phyloP scores from a whole-genome alignment of 2,329 filamentous ascomycete species.

The Cephalotrichum gorgonifer region DNA sequence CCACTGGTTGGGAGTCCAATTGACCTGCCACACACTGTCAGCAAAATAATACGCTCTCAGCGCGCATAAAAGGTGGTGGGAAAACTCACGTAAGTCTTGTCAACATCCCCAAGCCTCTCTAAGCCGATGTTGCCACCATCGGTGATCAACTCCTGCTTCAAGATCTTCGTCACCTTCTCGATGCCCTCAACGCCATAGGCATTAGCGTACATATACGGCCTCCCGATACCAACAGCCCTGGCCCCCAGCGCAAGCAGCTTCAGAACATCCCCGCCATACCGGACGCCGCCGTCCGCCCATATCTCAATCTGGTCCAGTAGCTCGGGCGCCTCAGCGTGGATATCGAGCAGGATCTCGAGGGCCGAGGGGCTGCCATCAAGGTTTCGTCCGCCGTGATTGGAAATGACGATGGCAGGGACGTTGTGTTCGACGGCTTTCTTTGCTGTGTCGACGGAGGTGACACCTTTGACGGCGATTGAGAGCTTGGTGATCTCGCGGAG shows the following conservation, averaged over 20 bases:
- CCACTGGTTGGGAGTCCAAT: conserved; percentile 19
- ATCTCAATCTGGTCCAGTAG: conserved; percentile 16
- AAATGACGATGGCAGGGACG: conserved; percentile 25
- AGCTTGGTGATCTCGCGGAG: conserved; percentile 23
- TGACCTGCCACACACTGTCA: conserved; percentile 16
- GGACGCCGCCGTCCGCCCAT: conserved; percentile 28
- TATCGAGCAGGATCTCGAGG: conserved; percentile 27
- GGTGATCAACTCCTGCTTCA: conserved; percentile 38
- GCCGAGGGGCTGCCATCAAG: conserved; percentile 26
- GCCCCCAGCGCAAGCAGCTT: conserved; percentile 32
- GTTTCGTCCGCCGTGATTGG: conserved; percentile 32
- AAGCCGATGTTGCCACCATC: conserved; percentile 31
- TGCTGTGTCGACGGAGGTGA: conserved; percentile 24
- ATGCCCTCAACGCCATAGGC: conserved; percentile 39
- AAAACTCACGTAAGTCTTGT: not conserved
- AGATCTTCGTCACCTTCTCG: conserved; percentile 27
- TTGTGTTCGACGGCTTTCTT: conserved; percentile 19
- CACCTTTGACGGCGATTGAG: conserved; percentile 29
- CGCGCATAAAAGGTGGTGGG: not conserved
- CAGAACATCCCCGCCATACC: conserved; percentile 30
- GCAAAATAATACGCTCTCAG: conserved; percentile 20
- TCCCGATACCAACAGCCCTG: conserved; percentile 33
- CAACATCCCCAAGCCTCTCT: conserved; percentile 10
- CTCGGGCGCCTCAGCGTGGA: conserved; percentile 23
- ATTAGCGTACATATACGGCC: conserved; percentile 40